Evolutionary conservation across 306 rosid genomes (phyloP).

Genomic region (Prunus mume): DNA sequence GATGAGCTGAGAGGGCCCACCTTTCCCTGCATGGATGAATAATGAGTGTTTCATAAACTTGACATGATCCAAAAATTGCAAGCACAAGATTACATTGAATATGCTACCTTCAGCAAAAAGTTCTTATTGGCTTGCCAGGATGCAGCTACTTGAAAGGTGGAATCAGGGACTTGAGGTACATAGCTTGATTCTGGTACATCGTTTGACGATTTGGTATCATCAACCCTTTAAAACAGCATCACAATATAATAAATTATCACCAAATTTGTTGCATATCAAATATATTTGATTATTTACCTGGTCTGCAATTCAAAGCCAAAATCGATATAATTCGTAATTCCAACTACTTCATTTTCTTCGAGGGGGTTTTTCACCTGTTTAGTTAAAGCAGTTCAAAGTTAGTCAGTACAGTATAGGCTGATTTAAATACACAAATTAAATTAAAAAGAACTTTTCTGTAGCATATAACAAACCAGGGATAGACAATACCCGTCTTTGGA

Average conservation of each 20-base stretch:
- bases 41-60: slow-evolving; percentile 25
- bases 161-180: slow-evolving; percentile 46
- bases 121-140: slow-evolving; percentile 99
- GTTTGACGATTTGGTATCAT: slow-evolving; percentile 49
- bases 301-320: slow-evolving; percentile 91
- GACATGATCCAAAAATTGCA: slow-evolving; percentile 12
- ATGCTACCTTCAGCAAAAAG: slow-evolving; percentile 73
- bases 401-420: slow-evolving; percentile 13
- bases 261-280: slow-evolving; percentile 14
- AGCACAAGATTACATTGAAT: slow-evolving; percentile 18
- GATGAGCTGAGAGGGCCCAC: slow-evolving; percentile 75
- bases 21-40: slow-evolving; percentile 62
- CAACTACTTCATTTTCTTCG: slow-evolving; percentile 74
- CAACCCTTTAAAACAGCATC: slow-evolving; percentile 49
- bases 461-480: slow-evolving; percentile 11
- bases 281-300: slow-evolving; percentile 43
- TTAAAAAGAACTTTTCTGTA: background rate
- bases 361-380: slow-evolving; percentile 89
- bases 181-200: slow-evolving; percentile 48
- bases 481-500: slow-evolving; percentile 84
- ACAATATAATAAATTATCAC: slow-evolving; percentile 22
- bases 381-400: slow-evolving; percentile 30
- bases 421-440: background rate
- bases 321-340: slow-evolving; percentile 93
- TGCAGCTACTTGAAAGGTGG: slow-evolving; percentile 87